Evolutionary conservation across 495 filamentous ascomycete species (phyloP).

Genomic region (Aspergillus heteromorphus): DNA sequence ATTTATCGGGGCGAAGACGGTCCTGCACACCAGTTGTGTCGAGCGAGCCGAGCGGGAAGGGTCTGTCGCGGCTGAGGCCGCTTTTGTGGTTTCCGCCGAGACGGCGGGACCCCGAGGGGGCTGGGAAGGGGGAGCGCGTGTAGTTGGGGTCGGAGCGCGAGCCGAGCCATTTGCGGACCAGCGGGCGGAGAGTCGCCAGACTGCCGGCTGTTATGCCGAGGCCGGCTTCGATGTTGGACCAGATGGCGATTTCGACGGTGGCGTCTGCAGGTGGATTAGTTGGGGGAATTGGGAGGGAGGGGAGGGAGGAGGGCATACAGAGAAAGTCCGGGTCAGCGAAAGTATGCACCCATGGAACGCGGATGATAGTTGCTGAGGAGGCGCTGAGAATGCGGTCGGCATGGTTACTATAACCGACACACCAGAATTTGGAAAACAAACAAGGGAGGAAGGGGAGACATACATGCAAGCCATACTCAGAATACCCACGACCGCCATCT

Average conservation of each 20-base stretch:
- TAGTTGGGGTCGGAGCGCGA: slow-evolving; percentile 20
- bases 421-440: neutral
- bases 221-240: slow-evolving; percentile 41
- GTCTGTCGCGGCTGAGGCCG: slow-evolving; percentile 13
- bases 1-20: slow-evolving; percentile 33
- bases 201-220: slow-evolving; percentile 44
- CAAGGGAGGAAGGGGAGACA: slow-evolving; percentile 8
- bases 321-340: slow-evolving; percentile 35
- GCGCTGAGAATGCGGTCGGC: slow-evolving; percentile 20
- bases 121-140: slow-evolving; percentile 19
- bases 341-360: slow-evolving; percentile 36
- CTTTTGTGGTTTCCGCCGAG: neutral
- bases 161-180: slow-evolving; percentile 34
- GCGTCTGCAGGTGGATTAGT: slow-evolving; percentile 21
- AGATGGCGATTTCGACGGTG: slow-evolving; percentile 39
- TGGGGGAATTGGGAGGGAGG: neutral
- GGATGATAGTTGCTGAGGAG: slow-evolving; percentile 36
- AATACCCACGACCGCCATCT: slow-evolving; percentile 36
- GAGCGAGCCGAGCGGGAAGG: slow-evolving; percentile 29
- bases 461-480: slow-evolving; percentile 43
- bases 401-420: neutral
- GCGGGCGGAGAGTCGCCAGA: slow-evolving; percentile 43
- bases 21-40: slow-evolving; percentile 14
- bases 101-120: slow-evolving; percentile 18
- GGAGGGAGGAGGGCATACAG: slow-evolving; percentile 20